These are phyloP conservation scores for Trametes cubensis DNA, from an alignment of 768 basidiomycete species.

Conservation along the genomic window DNA sequence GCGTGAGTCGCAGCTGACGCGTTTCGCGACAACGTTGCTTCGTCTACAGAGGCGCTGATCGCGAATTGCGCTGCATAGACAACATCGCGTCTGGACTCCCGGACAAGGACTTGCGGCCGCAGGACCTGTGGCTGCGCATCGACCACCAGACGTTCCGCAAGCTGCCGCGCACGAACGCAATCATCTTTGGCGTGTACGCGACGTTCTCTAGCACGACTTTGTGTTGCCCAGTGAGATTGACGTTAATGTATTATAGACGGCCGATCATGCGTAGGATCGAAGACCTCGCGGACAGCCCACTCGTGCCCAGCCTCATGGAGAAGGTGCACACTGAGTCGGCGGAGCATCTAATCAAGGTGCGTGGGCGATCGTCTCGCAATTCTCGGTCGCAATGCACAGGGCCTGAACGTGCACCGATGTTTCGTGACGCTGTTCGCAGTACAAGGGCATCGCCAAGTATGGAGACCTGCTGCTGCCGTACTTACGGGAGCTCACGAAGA, in stretches of 20 bases:
- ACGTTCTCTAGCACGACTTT: neutral
- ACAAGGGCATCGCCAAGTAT: conserved; percentile 33
- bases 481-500: conserved; percentile 34
- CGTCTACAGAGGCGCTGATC: neutral
- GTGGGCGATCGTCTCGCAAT: neutral
- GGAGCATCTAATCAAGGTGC: conserved; percentile 34
- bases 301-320: conserved; percentile 37
- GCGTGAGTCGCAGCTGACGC: conserved; percentile 27
- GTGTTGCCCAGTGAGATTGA: neutral
- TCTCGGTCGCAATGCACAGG: too few species aligned
- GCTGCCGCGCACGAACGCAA: conserved; percentile 35
- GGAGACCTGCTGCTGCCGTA: conserved; percentile 36
- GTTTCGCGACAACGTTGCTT: neutral
- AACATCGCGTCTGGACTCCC: conserved; percentile 26
- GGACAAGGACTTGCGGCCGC: conserved; percentile 29
- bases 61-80: conserved; percentile 15
- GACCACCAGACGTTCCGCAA: conserved; percentile 44
- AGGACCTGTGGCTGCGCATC: conserved; percentile 38
- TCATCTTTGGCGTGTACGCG: conserved; percentile 39
- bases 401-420: neutral
- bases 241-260: conserved; percentile 26
- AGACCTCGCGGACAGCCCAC: conserved; percentile 37
- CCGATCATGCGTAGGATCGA: conserved; percentile 37
- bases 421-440: conserved; percentile 14
- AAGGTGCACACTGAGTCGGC: conserved; percentile 36